phyloP scores from a whole-genome alignment of 306 rosid species.

The Datisca glomerata region DNA sequence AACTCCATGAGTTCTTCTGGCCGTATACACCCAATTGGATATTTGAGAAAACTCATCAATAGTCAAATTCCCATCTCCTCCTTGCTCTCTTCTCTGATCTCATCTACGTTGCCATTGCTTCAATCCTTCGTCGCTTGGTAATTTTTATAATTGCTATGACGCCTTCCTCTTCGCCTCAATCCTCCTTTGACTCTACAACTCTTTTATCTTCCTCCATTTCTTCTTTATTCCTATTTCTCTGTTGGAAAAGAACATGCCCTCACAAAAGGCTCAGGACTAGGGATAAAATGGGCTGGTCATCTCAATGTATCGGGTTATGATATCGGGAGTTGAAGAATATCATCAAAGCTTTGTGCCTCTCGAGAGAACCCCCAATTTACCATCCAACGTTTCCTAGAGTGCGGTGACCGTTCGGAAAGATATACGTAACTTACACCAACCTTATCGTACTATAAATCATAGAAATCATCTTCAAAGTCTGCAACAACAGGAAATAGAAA shows the following conservation, averaged over 20 bases:
- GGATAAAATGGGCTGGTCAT: conserved; percentile 9
- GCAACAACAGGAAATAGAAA: too few relatives aligned
- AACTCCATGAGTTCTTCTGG: conserved; percentile 13
- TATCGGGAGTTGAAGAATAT: conserved; percentile 46
- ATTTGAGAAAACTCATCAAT: conserved; percentile 11
- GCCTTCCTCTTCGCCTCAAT: conserved; percentile 63
- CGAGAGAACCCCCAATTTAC: conserved; percentile 72
- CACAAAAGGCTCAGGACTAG: conserved; percentile 14
- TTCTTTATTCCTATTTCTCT: conserved; percentile 52
- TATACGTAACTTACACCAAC: too few relatives aligned
- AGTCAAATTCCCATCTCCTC: conserved; percentile 8
- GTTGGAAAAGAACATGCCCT: conserved; percentile 61
- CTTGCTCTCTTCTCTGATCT: conserved; percentile 13
- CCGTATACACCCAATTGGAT: conserved; percentile 9
- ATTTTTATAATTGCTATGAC: conserved; percentile 51
- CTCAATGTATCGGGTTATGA: conserved; percentile 13
- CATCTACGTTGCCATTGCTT: conserved; percentile 17
- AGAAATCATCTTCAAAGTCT: too few relatives aligned
- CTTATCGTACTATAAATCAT: too few relatives aligned
- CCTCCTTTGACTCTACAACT: conserved; percentile 57
- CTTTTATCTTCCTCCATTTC: conserved; percentile 66
- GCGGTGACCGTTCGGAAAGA: too few relatives aligned
- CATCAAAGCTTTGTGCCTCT: conserved; percentile 37
- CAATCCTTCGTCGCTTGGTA: conserved; percentile 29
- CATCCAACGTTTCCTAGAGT: too few relatives aligned